Evolutionary conservation across 1,284 basidiomycete species (phyloP).

Genomic region (Tremellales sp.): DNA sequence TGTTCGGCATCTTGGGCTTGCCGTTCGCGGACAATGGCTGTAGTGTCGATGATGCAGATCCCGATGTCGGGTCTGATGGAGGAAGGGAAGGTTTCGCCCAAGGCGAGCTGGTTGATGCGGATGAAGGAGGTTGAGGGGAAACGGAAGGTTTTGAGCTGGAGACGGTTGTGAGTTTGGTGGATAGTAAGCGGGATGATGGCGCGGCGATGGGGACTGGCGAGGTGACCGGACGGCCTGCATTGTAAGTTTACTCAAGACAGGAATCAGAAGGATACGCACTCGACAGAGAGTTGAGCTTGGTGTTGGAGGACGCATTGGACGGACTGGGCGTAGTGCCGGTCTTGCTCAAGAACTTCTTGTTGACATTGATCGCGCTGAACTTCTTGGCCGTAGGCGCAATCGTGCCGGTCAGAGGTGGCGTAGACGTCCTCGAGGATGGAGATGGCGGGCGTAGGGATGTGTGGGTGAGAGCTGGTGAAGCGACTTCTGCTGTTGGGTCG

Average conservation of each 20-base stretch:
- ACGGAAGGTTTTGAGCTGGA: constrained; percentile 28
- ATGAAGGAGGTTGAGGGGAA: constrained; percentile 30
- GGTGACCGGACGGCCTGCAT: constrained; percentile 49
- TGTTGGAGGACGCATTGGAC: constrained; percentile 12
- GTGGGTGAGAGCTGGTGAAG: background rate
- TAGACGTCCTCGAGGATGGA: constrained; percentile 40
- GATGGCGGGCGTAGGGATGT: constrained; percentile 25
- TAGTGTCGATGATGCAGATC: constrained; percentile 4
- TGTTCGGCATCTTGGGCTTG: constrained; percentile 11
- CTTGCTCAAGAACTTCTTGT: constrained; percentile 90
- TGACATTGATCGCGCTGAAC: constrained; percentile 82
- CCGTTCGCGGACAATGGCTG: constrained; percentile 13
- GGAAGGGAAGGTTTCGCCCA: constrained; percentile 40
- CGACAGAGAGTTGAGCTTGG: constrained; percentile 21
- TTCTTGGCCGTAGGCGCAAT: constrained; percentile 57
- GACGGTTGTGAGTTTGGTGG: constrained; percentile 71
- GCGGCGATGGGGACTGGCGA: constrained; percentile 46
- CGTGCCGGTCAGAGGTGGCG: constrained; percentile 31
- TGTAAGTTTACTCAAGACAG: background rate
- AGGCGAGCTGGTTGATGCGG: constrained; percentile 29
- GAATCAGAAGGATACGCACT: constrained; percentile 13
- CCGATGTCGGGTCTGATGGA: constrained; percentile 16
- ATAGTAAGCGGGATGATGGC: constrained; percentile 70
- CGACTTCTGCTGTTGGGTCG: too few species aligned
- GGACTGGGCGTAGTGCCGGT: constrained; percentile 50